Evolutionary conservation across 139 green algal species (phyloP).

Genomic region (Chlamydomonas urium): DNA sequence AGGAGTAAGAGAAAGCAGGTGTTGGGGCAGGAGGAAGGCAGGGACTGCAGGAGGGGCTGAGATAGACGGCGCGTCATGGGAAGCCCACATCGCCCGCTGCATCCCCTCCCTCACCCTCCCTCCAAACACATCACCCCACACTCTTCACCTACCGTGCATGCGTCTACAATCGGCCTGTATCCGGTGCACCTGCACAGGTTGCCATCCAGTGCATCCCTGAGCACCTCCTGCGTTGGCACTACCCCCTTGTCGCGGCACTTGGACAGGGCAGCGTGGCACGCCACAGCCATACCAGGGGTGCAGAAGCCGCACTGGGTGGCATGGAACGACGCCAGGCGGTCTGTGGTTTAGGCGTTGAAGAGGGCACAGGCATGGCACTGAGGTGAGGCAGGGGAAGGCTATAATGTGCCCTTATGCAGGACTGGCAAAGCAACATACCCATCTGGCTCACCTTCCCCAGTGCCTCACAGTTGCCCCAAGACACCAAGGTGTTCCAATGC

Average conservation of each 20-base stretch:
- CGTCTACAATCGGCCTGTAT: conserved; percentile 68
- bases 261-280: conserved; percentile 36
- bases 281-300: conserved; percentile 67
- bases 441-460: too few relatives aligned
- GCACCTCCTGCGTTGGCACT: not conserved
- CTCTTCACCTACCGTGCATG: conserved; percentile 42
- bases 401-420: too few relatives aligned
- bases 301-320: conserved; percentile 76
- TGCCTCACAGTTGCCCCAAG: too few relatives aligned
- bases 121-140: too few relatives aligned
- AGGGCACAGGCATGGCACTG: too few relatives aligned
- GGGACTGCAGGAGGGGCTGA: too few relatives aligned
- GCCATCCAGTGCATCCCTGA: conserved; percentile 63
- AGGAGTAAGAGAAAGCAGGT: not conserved
- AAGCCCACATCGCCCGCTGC: not conserved
- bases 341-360: too few relatives aligned
- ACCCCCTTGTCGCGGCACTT: conserved; percentile 2
- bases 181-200: conserved; percentile 81
- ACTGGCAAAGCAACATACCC: too few relatives aligned
- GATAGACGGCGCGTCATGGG: too few relatives aligned
- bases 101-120: too few relatives aligned
- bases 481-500: not conserved
- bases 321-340: conserved; percentile 34
- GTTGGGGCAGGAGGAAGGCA: too few relatives aligned
- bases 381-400: too few relatives aligned